Base-by-base conservation (phyloP, 805 yeast genomes). In the Grigorovia jiainica region DNA sequence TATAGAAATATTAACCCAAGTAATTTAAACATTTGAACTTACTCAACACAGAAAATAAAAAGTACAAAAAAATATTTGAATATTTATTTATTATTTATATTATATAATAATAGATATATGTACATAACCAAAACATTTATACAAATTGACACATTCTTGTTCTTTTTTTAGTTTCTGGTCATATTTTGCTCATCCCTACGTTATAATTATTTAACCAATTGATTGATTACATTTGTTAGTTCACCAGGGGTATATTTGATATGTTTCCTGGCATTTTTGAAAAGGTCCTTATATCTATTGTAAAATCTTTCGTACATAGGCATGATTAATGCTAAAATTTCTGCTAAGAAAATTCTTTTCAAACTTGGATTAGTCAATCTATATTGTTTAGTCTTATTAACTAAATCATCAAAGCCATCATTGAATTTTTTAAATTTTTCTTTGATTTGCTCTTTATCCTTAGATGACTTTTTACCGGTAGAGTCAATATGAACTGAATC, bases 231-330 rank as follows among this genome's bases (percentile, higher is more conserved):
- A 15, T 55, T 43, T 6, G 55, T 57, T 33, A 58, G 42, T 36
- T 56, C 64, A 36, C 46, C 53, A 10, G 63, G 66, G n/a, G 61
- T 55, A 39, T 59, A 62, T 43, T 54, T 61, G 35, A 62, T 58
- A 46, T 62, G 65, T 41, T 62, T 62, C 41, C 63, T 54, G 29
- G 63, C 63, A 44, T 62, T 60, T 40, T 61, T 62, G 43, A 62
- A 62, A 3, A 59, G 48, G 31, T 57, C 63, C 32, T 59, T 55
- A 45, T 62, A 62, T 59, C 84, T 83, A 51, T 83, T 87, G 60
- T 85, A 81, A 57, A 90, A 82, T 53, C 92, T 78, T 54, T 81
- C 79, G 63, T 90, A 90, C 42, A 90, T 75, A 11, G 95, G 95
- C 44, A 78, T 71, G 40, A 92, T 79, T 50, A 87, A 76, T 29